Percentiles rank a stretch among this genome's conserved stretches.
phyloP scores from a whole-genome alignment of 2,329 filamentous ascomycete species.

The Blastomyces parvus region DNA sequence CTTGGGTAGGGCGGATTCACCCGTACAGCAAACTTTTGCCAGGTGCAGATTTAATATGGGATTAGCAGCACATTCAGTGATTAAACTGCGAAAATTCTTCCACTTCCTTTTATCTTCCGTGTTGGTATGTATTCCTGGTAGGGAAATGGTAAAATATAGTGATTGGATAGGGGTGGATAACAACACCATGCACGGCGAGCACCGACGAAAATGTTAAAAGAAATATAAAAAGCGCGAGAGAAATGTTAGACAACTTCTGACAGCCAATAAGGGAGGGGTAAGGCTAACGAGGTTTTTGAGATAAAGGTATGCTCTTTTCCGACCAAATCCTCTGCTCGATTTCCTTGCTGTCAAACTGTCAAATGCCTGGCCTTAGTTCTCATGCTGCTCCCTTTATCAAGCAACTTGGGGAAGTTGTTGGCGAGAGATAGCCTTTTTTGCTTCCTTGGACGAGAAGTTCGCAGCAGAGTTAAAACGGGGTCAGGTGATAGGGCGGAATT shows the following conservation, averaged over 20 bases:
- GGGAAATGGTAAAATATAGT: not conserved
- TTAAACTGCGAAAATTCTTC: not conserved
- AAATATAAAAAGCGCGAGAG: too few species aligned
- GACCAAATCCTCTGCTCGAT: too few species aligned
- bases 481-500: not conserved
- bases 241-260: too few species aligned
- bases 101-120: not conserved
- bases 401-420: not conserved
- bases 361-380: not conserved
- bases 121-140: not conserved
- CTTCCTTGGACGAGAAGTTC: too few species aligned
- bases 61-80: not conserved
- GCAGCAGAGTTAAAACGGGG: not conserved
- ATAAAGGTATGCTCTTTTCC: not conserved
- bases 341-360: not conserved
- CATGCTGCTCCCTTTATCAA: not conserved
- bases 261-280: not conserved
- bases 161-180: too few species aligned
- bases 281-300: not conserved
- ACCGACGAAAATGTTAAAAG: too few species aligned
- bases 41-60: not conserved
- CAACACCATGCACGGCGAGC: too few species aligned
- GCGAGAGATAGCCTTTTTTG: not conserved
- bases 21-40: not conserved
- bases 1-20: not conserved